Percentiles rank a stretch among this genome's conserved stretches.
Conservation (phyloP, 225 moss, liverwort and hornwort species). For the Polytrichum formosum region DNA sequence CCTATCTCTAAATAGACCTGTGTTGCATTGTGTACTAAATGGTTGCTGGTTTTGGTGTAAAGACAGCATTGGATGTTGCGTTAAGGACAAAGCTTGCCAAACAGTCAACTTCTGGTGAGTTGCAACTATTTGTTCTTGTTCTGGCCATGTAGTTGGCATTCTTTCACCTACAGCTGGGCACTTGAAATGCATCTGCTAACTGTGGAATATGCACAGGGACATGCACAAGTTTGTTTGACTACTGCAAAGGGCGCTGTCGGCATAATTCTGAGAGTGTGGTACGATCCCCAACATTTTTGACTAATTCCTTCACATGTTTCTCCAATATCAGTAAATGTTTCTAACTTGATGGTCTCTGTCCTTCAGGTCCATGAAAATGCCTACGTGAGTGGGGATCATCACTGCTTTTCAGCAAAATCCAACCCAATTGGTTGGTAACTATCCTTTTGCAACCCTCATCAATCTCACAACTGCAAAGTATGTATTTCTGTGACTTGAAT, state of each 20-base stretch:
- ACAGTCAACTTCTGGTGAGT: slow-evolving; percentile 71
- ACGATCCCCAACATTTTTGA: slow-evolving; percentile 20
- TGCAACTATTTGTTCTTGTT: background rate
- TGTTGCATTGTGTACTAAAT: slow-evolving; percentile 9
- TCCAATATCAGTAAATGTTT: slow-evolving; percentile 4
- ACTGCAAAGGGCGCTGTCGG: slow-evolving; percentile 66
- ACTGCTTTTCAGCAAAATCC: slow-evolving; percentile 54
- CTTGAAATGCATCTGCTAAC: slow-evolving; percentile 2
- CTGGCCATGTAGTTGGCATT: background rate
- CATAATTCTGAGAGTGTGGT: slow-evolving; percentile 86
- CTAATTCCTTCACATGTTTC: slow-evolving; percentile 7
- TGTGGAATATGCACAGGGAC: slow-evolving; percentile 39
- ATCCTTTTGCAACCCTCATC: background rate
- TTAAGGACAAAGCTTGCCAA: slow-evolving; percentile 66
- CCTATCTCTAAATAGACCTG: background rate
- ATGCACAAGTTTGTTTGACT: slow-evolving; percentile 63
- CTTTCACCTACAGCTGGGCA: background rate
- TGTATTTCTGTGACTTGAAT: too few relatives aligned
- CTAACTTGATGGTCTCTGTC: slow-evolving; percentile 14
- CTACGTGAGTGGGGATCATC: slow-evolving; percentile 69
- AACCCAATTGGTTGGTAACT: slow-evolving; percentile 48
- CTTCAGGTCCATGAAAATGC: slow-evolving; percentile 79
- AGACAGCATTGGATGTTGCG: slow-evolving; percentile 67
- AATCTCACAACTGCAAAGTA: too few relatives aligned
- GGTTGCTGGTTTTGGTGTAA: slow-evolving; percentile 32